phyloP scores from a whole-genome alignment of 1,284 basidiomycete species.

The Boletus smithii region DNA sequence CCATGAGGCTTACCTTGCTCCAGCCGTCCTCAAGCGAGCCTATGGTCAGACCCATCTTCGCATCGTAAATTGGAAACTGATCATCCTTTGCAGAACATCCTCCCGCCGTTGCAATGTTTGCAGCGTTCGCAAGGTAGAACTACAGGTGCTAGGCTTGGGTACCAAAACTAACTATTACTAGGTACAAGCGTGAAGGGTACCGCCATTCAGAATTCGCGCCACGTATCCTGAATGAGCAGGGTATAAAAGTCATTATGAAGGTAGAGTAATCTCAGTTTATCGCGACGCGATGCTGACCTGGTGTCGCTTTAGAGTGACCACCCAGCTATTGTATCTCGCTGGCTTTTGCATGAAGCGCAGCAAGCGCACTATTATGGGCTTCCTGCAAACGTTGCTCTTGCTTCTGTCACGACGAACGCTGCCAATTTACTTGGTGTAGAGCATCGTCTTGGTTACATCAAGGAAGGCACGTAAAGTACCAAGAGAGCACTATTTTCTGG shows the following conservation, averaged over 20 bases:
- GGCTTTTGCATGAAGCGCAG: slow-evolving; percentile 68
- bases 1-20: slow-evolving; percentile 81
- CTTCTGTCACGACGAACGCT: slow-evolving; percentile 60
- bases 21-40: slow-evolving; percentile 70
- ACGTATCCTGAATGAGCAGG: slow-evolving; percentile 27
- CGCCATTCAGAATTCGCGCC: slow-evolving; percentile 41
- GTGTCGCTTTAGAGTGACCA: slow-evolving; percentile 54
- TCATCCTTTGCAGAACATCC: slow-evolving; percentile 39
- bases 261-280: slow-evolving; percentile 21
- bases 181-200: slow-evolving; percentile 68
- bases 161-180: slow-evolving; percentile 16
- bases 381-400: slow-evolving; percentile 45
- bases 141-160: neutral
- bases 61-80: slow-evolving; percentile 7
- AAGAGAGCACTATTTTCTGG: neutral
- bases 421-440: slow-evolving; percentile 62
- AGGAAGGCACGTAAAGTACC: slow-evolving; percentile 36
- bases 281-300: neutral
- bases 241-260: slow-evolving; percentile 45
- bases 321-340: slow-evolving; percentile 61
- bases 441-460: slow-evolving; percentile 63
- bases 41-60: slow-evolving; percentile 52
- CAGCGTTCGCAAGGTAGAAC: slow-evolving; percentile 52
- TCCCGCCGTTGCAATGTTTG: slow-evolving; percentile 80
- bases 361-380: slow-evolving; percentile 62